Base-by-base conservation (phyloP, 108 stramenopile species). In the Cyclotella baltica region DNA sequence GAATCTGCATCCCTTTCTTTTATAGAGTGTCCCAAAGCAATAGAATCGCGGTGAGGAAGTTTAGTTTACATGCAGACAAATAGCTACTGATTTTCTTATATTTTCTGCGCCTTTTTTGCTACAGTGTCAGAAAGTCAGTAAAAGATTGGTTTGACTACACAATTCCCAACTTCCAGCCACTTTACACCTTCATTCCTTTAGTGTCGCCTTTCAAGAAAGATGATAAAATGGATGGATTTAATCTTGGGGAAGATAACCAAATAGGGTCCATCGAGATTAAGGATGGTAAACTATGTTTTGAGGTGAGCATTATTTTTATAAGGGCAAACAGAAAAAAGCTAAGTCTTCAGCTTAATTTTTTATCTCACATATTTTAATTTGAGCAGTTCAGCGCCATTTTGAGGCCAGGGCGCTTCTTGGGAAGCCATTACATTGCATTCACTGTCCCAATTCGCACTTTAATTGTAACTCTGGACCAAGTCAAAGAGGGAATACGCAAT, bases 351-450 rank as follows among this genome's bases (percentile, higher is more conserved):
- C 28, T 0, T 59, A 18, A 4, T 69, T 47, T 19, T 28, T 47
- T 22, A 31, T 36, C 23, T 3, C 2, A 4, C 3, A 22, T 57
- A 2, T 23, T 57, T 28, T 1, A 18, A 27, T 1, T 6, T 29
- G 27, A 2, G 3, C 57, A 81, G 80, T 53, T 81, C 19, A 72
- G 83, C 57, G 85, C 91, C 15, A 84, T 94, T 5, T 59, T 96
- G 10, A 64, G 96, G 62, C 96, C 96, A 30, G 96, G 93, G 43
- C 85, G 89, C 23, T 96, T 96, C 72, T 67, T 96, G 48, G 93
- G 93, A 18, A 96, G 85, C 64, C 88, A 96, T 59, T 96, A 93
- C 70, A 50, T 96, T 40, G 96, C 96, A 11, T 96, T 94, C 73
- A 94, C 90, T 1, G 73, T 96, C 9, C 96, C 96, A 13, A 82